These are phyloP conservation scores for Calocybe indica DNA, from an alignment of 768 basidiomycete genomes.

Conservation along the genomic window DNA sequence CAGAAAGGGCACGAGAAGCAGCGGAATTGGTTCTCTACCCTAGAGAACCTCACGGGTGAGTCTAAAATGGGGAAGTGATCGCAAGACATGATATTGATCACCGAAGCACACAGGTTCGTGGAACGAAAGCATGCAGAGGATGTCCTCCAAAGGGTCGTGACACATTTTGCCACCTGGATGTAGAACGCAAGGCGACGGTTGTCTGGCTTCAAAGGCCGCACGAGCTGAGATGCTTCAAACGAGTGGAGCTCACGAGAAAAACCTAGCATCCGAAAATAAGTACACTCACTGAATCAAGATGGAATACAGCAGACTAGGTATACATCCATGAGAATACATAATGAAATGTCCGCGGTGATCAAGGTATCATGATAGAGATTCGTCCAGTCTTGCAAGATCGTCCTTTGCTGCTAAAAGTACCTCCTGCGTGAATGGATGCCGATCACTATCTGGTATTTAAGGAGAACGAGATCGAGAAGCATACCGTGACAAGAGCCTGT, in stretches of 20 bases:
- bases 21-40: constrained; percentile 27
- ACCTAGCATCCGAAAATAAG: not conserved
- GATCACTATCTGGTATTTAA: not conserved
- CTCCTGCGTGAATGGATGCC: constrained; percentile 25
- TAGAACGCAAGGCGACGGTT: not conserved
- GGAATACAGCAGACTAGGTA: not conserved
- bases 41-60: constrained; percentile 29
- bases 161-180: constrained; percentile 19
- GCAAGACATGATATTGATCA: not conserved
- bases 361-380: constrained; percentile 13
- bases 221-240: not conserved
- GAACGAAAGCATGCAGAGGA: constrained; percentile 26
- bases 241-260: not conserved
- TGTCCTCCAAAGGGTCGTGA: constrained; percentile 20
- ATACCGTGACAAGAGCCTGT: constrained; percentile 54
- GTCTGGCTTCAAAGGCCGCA: not conserved
- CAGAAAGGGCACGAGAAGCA: constrained; percentile 19
- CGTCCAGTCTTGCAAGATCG: constrained; percentile 43
- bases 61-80: not conserved
- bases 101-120: constrained; percentile 16
- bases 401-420: constrained; percentile 46
- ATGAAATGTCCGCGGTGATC: not conserved
- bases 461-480: constrained; percentile 8
- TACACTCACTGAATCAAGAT: not conserved
- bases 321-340: constrained; percentile 2